Base-by-base conservation (phyloP, 305 asterid species). In the Fraxinus xanthoxyloides region DNA sequence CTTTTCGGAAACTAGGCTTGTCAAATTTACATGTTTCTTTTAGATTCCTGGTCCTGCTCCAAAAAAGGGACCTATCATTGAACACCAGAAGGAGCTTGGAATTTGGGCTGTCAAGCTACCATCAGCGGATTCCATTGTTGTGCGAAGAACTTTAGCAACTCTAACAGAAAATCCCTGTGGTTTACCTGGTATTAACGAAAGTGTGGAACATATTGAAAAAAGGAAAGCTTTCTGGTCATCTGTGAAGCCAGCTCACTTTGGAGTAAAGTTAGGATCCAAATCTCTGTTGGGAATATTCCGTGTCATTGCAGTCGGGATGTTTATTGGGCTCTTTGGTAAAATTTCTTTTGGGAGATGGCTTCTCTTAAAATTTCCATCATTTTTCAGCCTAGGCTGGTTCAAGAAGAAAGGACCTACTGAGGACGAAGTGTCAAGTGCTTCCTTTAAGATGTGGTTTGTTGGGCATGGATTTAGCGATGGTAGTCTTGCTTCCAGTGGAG, bases 361-460 rank as follows among this genome's bases (percentile, higher is more conserved):
- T 80, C 97, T 95, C 38, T 72, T 91, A 4, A 89, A 86, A 43
- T 95, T 88, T 43, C 98, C 99, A 0, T 86, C 95, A 0, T 26
- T 91, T 72, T 95, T 95, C 88, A 93, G 97, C 89, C 86, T 92
- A 2, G 98, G 98, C 36, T 13, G 84, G 86, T 93, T 92, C 84
- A 83, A 78, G 87, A 93, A 95, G 86, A 84, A 90, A n/a, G 98
- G 98, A 80, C 98, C 99, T 1, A 80, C 97, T 0, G 97, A 92
- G 88, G 99, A 95, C 10, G 93, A 95, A 88, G 98, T 94, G 72
- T 89, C 86, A 24, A 88, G 94, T 80, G 95, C 95, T 40, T 80
- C 93, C 34, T 94, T 94, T 76, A 94, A 93, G 92, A 92, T 95
- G 97, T 95, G 99, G 98, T 95, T 95, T 40, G 87, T 95, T 0